Conservation (phyloP, 2,329 filamentous ascomycete species). For the Volutella citrinella region DNA sequence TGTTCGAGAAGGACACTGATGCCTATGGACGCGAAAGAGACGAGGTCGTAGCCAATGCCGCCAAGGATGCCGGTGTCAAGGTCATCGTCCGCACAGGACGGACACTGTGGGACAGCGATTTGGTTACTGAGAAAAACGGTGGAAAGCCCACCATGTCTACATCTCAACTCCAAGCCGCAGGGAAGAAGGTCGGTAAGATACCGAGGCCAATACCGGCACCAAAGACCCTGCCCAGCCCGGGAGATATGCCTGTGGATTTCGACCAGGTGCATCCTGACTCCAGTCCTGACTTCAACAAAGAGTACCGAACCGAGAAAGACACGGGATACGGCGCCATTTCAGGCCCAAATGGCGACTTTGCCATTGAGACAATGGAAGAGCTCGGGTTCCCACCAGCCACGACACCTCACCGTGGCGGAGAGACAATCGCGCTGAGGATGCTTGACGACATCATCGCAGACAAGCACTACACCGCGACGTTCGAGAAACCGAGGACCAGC, state of each 20-base stretch:
- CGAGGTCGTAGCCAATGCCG: slow-evolving; percentile 53
- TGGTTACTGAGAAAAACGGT: slow-evolving; percentile 61
- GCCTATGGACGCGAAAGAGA: slow-evolving; percentile 67
- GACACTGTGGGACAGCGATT: slow-evolving; percentile 72
- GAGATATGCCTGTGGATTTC: slow-evolving; percentile 57
- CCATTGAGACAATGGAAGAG: slow-evolving; percentile 68
- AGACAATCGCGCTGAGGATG: slow-evolving; percentile 57
- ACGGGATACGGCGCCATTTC: slow-evolving; percentile 58
- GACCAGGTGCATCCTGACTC: slow-evolving; percentile 51
- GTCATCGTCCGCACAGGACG: slow-evolving; percentile 64
- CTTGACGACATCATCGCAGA: slow-evolving; percentile 60
- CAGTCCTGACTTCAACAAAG: slow-evolving; percentile 58
- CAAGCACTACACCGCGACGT: slow-evolving; percentile 66
- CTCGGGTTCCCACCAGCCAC: slow-evolving; percentile 65
- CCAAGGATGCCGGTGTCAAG: slow-evolving; percentile 62
- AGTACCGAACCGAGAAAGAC: slow-evolving; percentile 51
- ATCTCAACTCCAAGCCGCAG: slow-evolving; percentile 61
- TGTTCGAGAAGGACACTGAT: slow-evolving; percentile 79
- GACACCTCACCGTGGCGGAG: slow-evolving; percentile 68
- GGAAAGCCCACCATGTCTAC: slow-evolving; percentile 75
- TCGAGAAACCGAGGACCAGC: slow-evolving; percentile 73
- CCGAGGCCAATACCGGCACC: slow-evolving; percentile 60
- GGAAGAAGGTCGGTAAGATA: slow-evolving; percentile 60
- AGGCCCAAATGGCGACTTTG: slow-evolving; percentile 67
- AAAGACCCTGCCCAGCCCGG: slow-evolving; percentile 59